Evolutionary conservation across 2,329 filamentous ascomycete genomes (phyloP), one percentile per base, ranked within the genome.

Genomic region (Emmonsia crescens): DNA sequence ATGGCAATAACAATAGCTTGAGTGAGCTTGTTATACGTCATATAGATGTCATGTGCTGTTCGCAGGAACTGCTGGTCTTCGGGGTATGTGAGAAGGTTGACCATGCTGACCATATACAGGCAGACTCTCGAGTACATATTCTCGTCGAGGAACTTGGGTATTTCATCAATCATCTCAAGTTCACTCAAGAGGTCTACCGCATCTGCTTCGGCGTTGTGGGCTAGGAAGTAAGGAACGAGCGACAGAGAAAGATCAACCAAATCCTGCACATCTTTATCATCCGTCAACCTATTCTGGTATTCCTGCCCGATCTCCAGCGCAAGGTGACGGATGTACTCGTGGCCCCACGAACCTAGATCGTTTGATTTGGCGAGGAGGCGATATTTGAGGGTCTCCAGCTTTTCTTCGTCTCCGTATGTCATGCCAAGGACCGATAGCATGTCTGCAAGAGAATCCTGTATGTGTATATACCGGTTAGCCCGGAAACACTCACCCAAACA

Each of bases 81-180:
- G 51, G 94, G 94, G 72, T 96, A 97, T 60, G 94, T 96, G 74
- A 99, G 85, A 24, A 99, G 84, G 72, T 94, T 96, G 68, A 99
- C 94, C 89, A 97, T 97, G 80, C 91, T 96, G 69, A 96, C 91
- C 88, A 99, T 96, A 79, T 99, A 99, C 68, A 99, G 79, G 73
- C 94, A 97, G 61, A 96, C 94, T 71, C 94, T 83, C 59, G 89
- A 82, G 74, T 96, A 99, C 31, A 92, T 97, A 77, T 97, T 88
- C 74, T 95, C 88, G 74, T 99, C 94, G 59, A 99, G 83, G 70
- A 92, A 95, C 67, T 91, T 83, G 61, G 90, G 86, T 54, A 99
- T 89, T 71, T 92, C 81, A 71, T 96, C 91, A 68, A 99, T 97
- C 74, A 96, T 96, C 78, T 99, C 94, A 63, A 99, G 80, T 78